Evolutionary conservation across 2,329 filamentous ascomycete species (phyloP).

Genomic region (Alternaria consortialis): DNA sequence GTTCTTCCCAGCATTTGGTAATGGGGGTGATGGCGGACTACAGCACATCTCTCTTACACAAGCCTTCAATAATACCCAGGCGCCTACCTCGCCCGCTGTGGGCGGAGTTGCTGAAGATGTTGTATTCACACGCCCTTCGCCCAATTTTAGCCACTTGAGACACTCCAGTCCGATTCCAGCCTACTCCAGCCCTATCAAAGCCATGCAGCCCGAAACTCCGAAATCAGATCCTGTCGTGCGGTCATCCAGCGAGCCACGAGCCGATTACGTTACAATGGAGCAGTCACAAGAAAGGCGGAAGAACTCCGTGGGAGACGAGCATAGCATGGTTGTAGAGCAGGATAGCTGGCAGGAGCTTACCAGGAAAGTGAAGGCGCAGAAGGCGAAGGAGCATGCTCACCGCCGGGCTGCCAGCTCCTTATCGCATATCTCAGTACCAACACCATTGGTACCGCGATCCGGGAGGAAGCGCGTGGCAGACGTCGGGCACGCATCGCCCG

Average conservation of each 20-base stretch:
- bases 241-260: conserved; percentile 53
- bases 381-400: conserved; percentile 32
- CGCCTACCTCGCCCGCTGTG: conserved; percentile 54
- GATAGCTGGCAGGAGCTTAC: conserved; percentile 45
- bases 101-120: conserved; percentile 54
- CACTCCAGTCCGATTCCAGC: conserved; percentile 50
- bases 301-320: conserved; percentile 25
- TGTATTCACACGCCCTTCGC: conserved; percentile 57
- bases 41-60: conserved; percentile 56
- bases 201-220: conserved; percentile 24
- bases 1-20: conserved; percentile 45
- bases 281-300: conserved; percentile 55
- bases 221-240: conserved; percentile 35
- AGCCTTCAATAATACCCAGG: conserved; percentile 57
- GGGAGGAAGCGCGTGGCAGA: conserved; percentile 27
- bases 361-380: conserved; percentile 27
- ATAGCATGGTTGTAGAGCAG: conserved; percentile 24
- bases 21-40: conserved; percentile 29
- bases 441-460: conserved; percentile 21
- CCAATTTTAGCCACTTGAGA: conserved; percentile 49
- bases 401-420: conserved; percentile 34
- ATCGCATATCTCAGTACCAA: conserved; percentile 41
- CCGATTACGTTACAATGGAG: conserved; percentile 56
- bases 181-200: conserved; percentile 53
- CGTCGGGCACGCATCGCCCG: conserved; percentile 40